Base-by-base conservation (phyloP, 371 early-diverging fungal genomes). In the Zopfochytrium polystomum region DNA sequence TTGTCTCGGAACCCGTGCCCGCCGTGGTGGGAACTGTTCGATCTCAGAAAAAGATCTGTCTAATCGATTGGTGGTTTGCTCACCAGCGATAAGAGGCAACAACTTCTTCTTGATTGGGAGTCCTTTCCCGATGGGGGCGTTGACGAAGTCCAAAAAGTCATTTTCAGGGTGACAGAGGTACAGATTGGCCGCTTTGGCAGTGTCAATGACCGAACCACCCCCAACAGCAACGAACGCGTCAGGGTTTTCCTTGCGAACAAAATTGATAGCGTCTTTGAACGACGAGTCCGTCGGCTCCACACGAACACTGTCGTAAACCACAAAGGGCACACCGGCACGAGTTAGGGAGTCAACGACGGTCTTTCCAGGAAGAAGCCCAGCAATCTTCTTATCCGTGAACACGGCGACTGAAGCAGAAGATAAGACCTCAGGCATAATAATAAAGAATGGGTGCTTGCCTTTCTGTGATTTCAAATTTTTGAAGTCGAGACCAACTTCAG, bases 141-240 rank as follows among this genome's bases (percentile, higher is more conserved):
- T 93, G 60, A 93, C 94, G 73, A 93, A 93, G 68, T 92, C 94
- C 65, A 92, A 71, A 47, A 93, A 84, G 47, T 90, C 91, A 3
- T 87, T 90, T 15, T 92, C 87, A 13, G 88, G 88, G 67, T 90
- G 89, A 43, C 84, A 77, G 30, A 83, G 77, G 71, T 91, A 92
- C 71, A 93, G 76, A 66, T 90, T 92, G 43, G 92, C 94, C 30
- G 91, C 94, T 72, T 93, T 93, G 58, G 90, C 81, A 9, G 94
- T 93, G 67, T 93, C 94, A 60, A 93, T 92, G 30, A 88, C 89
- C 1, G 91, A 90, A n/a, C 94, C 94, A 58, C 93, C 94, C 54
- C 94, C 94, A 3, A 93, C 91, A 20, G 94, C 94, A n/a, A 93
- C 80, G 66, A 90, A 87, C 2, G 89, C 86, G 45, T 73, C 92